phyloP scores from a whole-genome alignment of 2,329 filamentous ascomycete species.

The Cordyceps militaris region DNA sequence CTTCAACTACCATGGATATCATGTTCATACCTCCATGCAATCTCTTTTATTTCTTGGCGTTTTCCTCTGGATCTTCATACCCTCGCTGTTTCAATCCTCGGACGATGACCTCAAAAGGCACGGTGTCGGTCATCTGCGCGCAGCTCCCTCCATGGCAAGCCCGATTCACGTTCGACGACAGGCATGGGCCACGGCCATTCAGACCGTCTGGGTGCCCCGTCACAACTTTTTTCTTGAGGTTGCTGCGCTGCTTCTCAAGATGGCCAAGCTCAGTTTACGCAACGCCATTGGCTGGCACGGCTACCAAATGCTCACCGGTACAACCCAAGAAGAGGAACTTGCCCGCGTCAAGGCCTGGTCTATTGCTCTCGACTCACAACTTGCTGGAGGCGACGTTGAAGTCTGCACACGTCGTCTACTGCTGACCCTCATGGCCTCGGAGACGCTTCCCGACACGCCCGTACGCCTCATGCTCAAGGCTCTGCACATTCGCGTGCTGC shows the following conservation, averaged over 20 bases:
- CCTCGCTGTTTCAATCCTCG: constrained; percentile 40
- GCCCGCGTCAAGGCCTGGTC: constrained; percentile 87
- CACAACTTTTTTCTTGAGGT: constrained; percentile 83
- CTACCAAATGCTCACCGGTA: constrained; percentile 72
- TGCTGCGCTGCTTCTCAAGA: constrained; percentile 72
- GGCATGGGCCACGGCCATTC: constrained; percentile 88
- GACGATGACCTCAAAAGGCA: constrained; percentile 46
- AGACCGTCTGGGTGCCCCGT: constrained; percentile 84
- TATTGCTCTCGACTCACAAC: constrained; percentile 86
- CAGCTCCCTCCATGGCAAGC: constrained; percentile 67
- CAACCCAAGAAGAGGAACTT: constrained; percentile 76
- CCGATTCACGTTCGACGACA: constrained; percentile 79
- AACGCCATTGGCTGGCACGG: constrained; percentile 69
- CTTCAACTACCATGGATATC: constrained; percentile 48
- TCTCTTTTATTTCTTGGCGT: constrained; percentile 45
- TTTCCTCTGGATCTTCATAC: constrained; percentile 48
- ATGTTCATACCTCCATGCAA: constrained; percentile 46
- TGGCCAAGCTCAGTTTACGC: constrained; percentile 70
- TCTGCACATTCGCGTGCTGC: constrained; percentile 79
- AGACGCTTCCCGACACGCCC: constrained; percentile 78
- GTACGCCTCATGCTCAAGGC: constrained; percentile 84
- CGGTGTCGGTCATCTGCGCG: constrained; percentile 37
- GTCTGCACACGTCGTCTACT: constrained; percentile 82
- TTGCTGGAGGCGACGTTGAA: constrained; percentile 83
- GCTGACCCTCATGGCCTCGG: constrained; percentile 79